A percentile compares a stretch with the other conserved stretches of the same genome.
Conservation (phyloP, 2,329 filamentous ascomycete species). For the Aspergillus sp. region DNA sequence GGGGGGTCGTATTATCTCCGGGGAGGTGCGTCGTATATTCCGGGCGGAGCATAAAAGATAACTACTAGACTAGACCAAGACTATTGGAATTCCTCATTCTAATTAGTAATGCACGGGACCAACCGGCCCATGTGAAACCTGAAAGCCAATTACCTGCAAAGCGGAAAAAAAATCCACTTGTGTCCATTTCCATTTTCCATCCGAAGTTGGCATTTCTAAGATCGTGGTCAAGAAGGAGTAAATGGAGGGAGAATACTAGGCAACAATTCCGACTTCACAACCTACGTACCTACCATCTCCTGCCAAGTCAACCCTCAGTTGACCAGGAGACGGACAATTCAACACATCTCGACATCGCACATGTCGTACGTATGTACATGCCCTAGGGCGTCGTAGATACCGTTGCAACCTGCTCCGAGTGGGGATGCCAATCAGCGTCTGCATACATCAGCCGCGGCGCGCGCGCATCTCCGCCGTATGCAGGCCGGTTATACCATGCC, state of each 20-base stretch:
- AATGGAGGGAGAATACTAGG: background rate
- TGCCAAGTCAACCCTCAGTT: background rate
- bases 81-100: background rate
- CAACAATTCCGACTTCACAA: background rate
- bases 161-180: too few relatives aligned
- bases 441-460: background rate
- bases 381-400: background rate
- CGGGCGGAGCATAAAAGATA: background rate
- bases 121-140: conserved; percentile 4
- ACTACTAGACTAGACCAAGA: too few relatives aligned
- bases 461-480: background rate
- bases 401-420: background rate
- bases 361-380: background rate
- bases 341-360: background rate
- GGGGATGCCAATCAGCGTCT: background rate
- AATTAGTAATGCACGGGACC: conserved; percentile 2
- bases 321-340: background rate
- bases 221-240: background rate
- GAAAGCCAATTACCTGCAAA: background rate
- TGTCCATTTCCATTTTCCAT: background rate
- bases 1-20: background rate
- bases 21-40: background rate
- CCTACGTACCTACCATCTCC: background rate
- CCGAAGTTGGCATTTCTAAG: background rate
- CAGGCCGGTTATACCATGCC: background rate